Percentiles rank a stretch among this genome's conserved stretches.
These are phyloP conservation scores for Dichotomocladium elegans DNA, from an alignment of 371 early-diverging fungal genomes.

Conservation along the genomic window DNA sequence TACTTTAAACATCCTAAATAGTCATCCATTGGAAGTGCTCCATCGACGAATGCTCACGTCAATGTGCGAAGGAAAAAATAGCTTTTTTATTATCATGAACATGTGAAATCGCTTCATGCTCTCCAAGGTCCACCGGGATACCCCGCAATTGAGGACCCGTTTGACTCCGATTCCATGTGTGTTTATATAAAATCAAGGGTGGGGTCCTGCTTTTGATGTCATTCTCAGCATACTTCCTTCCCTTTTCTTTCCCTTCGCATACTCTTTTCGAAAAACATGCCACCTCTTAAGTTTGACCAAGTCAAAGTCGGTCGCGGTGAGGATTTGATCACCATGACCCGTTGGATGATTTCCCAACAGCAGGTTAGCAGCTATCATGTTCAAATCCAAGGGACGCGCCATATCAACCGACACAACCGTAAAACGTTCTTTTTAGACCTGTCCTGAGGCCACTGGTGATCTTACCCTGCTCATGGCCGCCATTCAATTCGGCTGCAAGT, in stretches of 20 bases:
- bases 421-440: too few relatives aligned
- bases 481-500: slow-evolving; percentile 95
- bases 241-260: slow-evolving; percentile 4
- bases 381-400: background rate
- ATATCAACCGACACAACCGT: slow-evolving; percentile 15
- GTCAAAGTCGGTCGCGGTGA: slow-evolving; percentile 57
- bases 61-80: slow-evolving; percentile 73
- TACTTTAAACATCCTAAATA: slow-evolving; percentile 86
- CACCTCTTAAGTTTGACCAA: slow-evolving; percentile 32
- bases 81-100: slow-evolving; percentile 65
- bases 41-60: slow-evolving; percentile 60
- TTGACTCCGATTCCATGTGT: background rate
- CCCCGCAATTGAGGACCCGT: slow-evolving; percentile 1
- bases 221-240: too few relatives aligned
- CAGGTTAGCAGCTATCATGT: slow-evolving; percentile 45
- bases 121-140: background rate
- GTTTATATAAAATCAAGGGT: too few relatives aligned
- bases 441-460: slow-evolving; percentile 91
- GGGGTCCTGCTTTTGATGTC: too few relatives aligned
- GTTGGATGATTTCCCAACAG: slow-evolving; percentile 91
- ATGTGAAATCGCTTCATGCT: slow-evolving; percentile 3
- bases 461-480: slow-evolving; percentile 86
- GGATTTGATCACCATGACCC: slow-evolving; percentile 91
- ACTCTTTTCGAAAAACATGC: slow-evolving; percentile 1
- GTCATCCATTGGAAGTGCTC: slow-evolving; percentile 54